Evolutionary conservation across 768 basidiomycete species (phyloP), one percentile per base, ranked within the genome.

Genomic region (Neoboletus subvelutipes): DNA sequence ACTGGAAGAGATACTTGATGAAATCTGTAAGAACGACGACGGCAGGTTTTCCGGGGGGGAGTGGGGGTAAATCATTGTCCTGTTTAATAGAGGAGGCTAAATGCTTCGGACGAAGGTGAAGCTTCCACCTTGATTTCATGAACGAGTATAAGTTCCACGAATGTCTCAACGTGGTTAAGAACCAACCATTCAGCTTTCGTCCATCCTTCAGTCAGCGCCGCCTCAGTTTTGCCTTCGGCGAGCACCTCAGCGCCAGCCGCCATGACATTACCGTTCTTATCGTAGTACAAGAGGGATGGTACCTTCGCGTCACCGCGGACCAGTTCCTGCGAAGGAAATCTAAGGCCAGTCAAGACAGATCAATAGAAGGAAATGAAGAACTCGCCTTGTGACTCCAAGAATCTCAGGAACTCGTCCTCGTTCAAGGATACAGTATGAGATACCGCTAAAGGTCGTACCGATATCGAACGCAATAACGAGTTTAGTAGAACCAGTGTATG

Each of bases 221-320:
- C 51, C 18, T 74, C 73, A 13, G 70, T 58, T 7, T 69, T 62
- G 17, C 64, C 59, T 33, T 74, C 73, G 18, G 66, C 54, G 31
- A 62, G 52, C 0, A 77, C 77, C 49, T 77, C 78, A 9, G 75
- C 75, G 0, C 79, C 79, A n/a, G 70, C 68, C 0, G 78, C 79
- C 37, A 58, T 66, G 10, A 75, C 62, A 1, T 51, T 49, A 0
- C 78, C 79, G 7, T 59, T 54, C 18, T 57, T 34, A 60, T 78
- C 78, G 50, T 81, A 81, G 55, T 76, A 77, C 8, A 80, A 61
- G 39, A 80, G 62, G 1, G 77, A 76, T 0, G 77, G 78, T 3
- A 80, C 76, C 55, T 80, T 81, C 5, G 73, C 74, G 37, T 77
- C 73, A 9, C 75, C 74, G 5, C 74, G 70, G n/a, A 70, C 70